These are phyloP conservation scores for Paxillus rubicundulus DNA, from an alignment of 768 basidiomycete genomes.

Conservation along the genomic window DNA sequence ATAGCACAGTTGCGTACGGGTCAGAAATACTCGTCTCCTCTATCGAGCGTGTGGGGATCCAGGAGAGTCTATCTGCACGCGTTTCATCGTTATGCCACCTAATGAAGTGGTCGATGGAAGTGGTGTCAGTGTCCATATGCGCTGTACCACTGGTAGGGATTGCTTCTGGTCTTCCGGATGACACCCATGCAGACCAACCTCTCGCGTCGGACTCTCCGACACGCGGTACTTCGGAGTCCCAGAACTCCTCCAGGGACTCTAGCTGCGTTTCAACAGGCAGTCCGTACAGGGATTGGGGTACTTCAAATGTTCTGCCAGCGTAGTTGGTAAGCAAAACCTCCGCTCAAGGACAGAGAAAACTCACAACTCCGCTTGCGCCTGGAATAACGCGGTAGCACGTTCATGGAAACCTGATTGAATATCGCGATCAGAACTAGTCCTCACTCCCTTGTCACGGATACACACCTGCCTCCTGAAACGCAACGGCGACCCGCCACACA, in stretches of 20 bases:
- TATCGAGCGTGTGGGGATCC: constrained; percentile 53
- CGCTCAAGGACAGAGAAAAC: constrained; percentile 20
- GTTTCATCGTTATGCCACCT: constrained; percentile 64
- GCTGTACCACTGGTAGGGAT: constrained; percentile 1
- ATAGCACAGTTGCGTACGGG: constrained; percentile 71
- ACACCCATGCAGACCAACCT: constrained; percentile 69
- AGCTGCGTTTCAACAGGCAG: constrained; percentile 49
- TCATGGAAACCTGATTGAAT: constrained; percentile 59
- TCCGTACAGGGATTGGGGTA: constrained; percentile 45
- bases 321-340: constrained; percentile 6
- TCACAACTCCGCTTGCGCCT: constrained; percentile 82
- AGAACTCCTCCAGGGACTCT: constrained; percentile 70
- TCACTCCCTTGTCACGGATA: not conserved
- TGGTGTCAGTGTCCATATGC: constrained; percentile 18
- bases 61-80: constrained; percentile 41
- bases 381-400: constrained; percentile 73
- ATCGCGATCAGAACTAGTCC: constrained; percentile 1
- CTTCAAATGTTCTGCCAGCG: constrained; percentile 51
- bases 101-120: constrained; percentile 59
- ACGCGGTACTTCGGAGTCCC: constrained; percentile 82
- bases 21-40: constrained; percentile 52
- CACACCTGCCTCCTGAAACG: constrained; percentile 65
- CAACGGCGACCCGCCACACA: constrained; percentile 69
- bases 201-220: constrained; percentile 61
- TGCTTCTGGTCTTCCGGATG: constrained; percentile 39